Conservation (phyloP, 495 filamentous ascomycete species). For the Annulohypoxylon stygium region DNA sequence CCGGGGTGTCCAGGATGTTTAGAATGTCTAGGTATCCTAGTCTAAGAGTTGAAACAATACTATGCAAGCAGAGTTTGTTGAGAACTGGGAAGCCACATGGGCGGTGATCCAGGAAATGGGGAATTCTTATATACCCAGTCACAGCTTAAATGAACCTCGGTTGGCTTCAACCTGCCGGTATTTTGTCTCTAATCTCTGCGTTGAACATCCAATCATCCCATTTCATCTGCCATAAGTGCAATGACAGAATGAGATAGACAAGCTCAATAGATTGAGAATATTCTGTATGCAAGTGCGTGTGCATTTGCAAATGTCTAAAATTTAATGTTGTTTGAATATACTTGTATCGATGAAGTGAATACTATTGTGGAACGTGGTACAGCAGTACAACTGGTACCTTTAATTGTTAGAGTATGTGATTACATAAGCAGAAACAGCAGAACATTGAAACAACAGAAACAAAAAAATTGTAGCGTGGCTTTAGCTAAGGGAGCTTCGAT, state of each 20-base stretch:
- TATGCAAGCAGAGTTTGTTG: not conserved
- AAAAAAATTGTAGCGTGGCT: not conserved
- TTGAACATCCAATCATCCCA: too few relatives aligned
- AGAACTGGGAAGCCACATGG: not conserved
- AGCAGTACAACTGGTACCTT: too few relatives aligned
- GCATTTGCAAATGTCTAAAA: too few relatives aligned
- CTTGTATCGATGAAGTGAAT: not conserved
- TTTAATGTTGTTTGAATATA: not conserved
- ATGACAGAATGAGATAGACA: not conserved
- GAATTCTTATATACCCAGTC: not conserved
- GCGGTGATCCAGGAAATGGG: slow-evolving; percentile 6
- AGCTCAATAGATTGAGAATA: not conserved
- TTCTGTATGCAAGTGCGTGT: not conserved
- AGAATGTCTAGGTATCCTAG: not conserved
- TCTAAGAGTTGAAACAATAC: not conserved
- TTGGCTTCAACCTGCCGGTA: not conserved
- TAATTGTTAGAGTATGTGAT: not conserved
- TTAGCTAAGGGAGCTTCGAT: slow-evolving; percentile 15
- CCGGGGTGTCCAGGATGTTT: not conserved
- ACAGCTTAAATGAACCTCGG: slow-evolving; percentile 32
- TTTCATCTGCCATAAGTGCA: too few relatives aligned
- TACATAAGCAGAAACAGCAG: not conserved
- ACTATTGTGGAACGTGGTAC: not conserved
- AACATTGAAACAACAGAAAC: not conserved
- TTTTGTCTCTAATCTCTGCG: not conserved